A percentile compares a stretch with the other conserved stretches of the same genome.
These are phyloP conservation scores for Linnemannia hyalina DNA, from an alignment of 192 early-diverging fungal genomes.

Conservation along the genomic window DNA sequence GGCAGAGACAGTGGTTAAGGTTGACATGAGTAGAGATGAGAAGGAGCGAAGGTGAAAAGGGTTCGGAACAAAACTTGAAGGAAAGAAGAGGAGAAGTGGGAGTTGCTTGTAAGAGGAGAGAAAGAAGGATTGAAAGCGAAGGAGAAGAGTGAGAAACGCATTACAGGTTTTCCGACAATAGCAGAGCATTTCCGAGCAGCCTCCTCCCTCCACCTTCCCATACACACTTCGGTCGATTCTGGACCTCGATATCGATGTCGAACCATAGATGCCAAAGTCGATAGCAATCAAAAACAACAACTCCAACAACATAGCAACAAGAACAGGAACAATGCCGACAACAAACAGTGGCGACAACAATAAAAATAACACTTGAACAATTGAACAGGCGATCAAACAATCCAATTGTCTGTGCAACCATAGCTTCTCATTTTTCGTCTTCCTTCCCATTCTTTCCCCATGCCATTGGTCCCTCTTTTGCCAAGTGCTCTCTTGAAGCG, in stretches of 20 bases:
- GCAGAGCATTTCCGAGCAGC: background rate
- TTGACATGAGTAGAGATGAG: background rate
- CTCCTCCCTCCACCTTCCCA: background rate
- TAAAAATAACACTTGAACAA: no score
- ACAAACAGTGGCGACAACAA: no score
- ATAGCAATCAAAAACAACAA: no score
- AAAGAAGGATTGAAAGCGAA: background rate
- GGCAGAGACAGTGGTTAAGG: background rate
- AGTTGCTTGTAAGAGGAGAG: background rate
- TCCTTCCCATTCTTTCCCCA: background rate
- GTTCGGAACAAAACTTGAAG: background rate
- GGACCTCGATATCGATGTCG: background rate
- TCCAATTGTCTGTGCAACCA: background rate
- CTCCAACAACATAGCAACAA: no score
- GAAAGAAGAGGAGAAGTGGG: background rate
- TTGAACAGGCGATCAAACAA: no score
- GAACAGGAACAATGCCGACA: no score
- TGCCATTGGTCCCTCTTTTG: background rate
- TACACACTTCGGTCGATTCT: background rate
- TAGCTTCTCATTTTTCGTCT: background rate
- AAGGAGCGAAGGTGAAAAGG: background rate
- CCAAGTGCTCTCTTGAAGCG: background rate
- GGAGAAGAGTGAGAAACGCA: background rate
- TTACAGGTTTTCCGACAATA: background rate
- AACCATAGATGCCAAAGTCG: background rate